Percentiles rank a stretch among this genome's conserved stretches.
These are phyloP conservation scores for Phytopythium vexans DNA, from an alignment of 352 stramenopile species.

Conservation along the genomic window DNA sequence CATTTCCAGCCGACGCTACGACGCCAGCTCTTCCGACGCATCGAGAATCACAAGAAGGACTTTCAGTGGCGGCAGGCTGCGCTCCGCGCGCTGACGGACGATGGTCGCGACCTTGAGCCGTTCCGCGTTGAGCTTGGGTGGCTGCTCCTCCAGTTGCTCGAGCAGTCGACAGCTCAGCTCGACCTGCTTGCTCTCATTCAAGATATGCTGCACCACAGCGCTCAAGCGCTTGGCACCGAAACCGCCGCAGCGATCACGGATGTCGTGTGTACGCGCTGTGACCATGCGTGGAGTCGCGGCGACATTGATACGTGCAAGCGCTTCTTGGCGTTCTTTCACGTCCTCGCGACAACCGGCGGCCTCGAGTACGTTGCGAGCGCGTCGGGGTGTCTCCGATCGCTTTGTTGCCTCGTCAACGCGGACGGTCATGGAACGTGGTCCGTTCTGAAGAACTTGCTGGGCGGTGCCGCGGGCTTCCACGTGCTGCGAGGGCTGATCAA, in stretches of 20 bases:
- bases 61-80: slow-evolving; percentile 63
- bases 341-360: slow-evolving; percentile 48
- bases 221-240: slow-evolving; percentile 50
- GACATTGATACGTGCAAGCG: slow-evolving; percentile 73
- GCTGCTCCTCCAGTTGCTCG: slow-evolving; percentile 69
- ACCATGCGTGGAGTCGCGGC: slow-evolving; percentile 65
- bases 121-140: slow-evolving; percentile 72
- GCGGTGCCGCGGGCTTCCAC: slow-evolving; percentile 57
- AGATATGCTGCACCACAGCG: slow-evolving; percentile 60
- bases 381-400: slow-evolving; percentile 57
- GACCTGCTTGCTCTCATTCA: slow-evolving; percentile 77
- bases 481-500: slow-evolving; percentile 65
- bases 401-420: slow-evolving; percentile 84
- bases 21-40: slow-evolving; percentile 47
- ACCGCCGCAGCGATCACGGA: slow-evolving; percentile 69
- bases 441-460: slow-evolving; percentile 78
- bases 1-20: slow-evolving; percentile 39
- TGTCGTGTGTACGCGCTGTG: slow-evolving; percentile 60
- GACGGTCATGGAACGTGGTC: slow-evolving; percentile 82
- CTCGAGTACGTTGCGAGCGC: slow-evolving; percentile 60
- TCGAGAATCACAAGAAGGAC: slow-evolving; percentile 55
- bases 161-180: slow-evolving; percentile 77
- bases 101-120: slow-evolving; percentile 61
- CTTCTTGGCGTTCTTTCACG: slow-evolving; percentile 75
- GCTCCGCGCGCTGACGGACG: slow-evolving; percentile 56